Evolutionary conservation across 1,284 basidiomycete genomes (phyloP).

Genomic region (Tranzscheliella williamsii): DNA sequence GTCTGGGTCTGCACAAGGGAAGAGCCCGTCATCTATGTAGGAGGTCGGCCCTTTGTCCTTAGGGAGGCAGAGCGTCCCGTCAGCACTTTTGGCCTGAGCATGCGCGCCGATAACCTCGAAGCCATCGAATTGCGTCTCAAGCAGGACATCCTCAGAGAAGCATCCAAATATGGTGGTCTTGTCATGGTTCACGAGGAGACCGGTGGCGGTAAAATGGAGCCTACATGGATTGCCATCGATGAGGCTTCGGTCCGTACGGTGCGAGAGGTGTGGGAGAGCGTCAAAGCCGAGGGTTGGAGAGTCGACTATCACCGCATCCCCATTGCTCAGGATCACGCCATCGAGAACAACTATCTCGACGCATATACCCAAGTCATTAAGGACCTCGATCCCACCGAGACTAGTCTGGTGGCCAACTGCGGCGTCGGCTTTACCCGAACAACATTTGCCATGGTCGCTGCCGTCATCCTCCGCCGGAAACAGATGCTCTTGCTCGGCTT

Average conservation of each 20-base stretch:
- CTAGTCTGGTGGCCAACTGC: slow-evolving; percentile 90
- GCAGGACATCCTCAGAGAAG: slow-evolving; percentile 89
- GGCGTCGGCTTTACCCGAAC: slow-evolving; percentile 96
- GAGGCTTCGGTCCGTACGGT: slow-evolving; percentile 81
- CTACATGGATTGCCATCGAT: slow-evolving; percentile 94
- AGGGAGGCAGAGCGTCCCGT: slow-evolving; percentile 85
- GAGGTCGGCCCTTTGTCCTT: slow-evolving; percentile 91
- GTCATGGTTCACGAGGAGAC: slow-evolving; percentile 87
- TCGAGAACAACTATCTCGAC: slow-evolving; percentile 69
- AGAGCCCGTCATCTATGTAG: slow-evolving; percentile 96
- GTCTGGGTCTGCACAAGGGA: slow-evolving; percentile 67
- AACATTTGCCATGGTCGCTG: slow-evolving; percentile 96
- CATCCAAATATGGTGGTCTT: slow-evolving; percentile 82
- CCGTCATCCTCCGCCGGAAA: slow-evolving; percentile 81
- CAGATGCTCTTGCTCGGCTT: slow-evolving; percentile 78
- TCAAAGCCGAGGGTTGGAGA: slow-evolving; percentile 83
- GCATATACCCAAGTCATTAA: slow-evolving; percentile 84
- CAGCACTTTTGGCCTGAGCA: slow-evolving; percentile 78
- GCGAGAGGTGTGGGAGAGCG: slow-evolving; percentile 72
- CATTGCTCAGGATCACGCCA: slow-evolving; percentile 68
- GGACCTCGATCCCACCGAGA: slow-evolving; percentile 76
- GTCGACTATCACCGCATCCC: slow-evolving; percentile 76
- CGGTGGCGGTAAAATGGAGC: slow-evolving; percentile 63
- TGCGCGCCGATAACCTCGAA: slow-evolving; percentile 91
- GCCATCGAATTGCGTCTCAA: slow-evolving; percentile 86